phyloP scores from a whole-genome alignment of 2,329 filamentous ascomycete genomes.

The Colletotrichum gigasporum region DNA sequence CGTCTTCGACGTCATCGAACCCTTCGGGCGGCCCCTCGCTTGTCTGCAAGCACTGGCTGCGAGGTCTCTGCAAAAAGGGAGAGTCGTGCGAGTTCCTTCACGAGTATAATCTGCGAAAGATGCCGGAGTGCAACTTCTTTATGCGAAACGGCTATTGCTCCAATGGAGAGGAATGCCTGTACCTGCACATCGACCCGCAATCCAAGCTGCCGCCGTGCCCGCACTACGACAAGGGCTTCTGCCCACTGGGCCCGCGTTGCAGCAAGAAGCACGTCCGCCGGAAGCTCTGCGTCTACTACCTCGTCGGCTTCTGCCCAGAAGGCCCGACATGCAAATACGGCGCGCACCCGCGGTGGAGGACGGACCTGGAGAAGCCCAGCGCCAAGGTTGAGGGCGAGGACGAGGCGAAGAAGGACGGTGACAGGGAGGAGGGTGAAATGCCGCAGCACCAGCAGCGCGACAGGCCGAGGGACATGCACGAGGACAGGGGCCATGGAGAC shows the following conservation, averaged over 20 bases:
- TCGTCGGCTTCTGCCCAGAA: conserved; percentile 95
- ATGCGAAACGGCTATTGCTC: conserved; percentile 93
- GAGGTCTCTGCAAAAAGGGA: conserved; percentile 97
- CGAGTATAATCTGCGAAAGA: conserved; percentile 97
- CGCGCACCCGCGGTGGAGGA: conserved; percentile 84
- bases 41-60: conserved; percentile 98
- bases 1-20: conserved; percentile 52
- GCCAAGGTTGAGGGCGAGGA: conserved; percentile 75
- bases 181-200: conserved; percentile 88
- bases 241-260: conserved; percentile 87
- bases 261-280: conserved; percentile 89
- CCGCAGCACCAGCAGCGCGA: conserved; percentile 41
- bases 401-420: conserved; percentile 61
- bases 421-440: conserved; percentile 55
- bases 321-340: conserved; percentile 78
- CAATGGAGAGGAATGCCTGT: conserved; percentile 96
- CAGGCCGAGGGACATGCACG: conserved; percentile 47
- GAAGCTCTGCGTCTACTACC: conserved; percentile 83
- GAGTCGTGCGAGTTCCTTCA: conserved; percentile 97
- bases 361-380: conserved; percentile 78
- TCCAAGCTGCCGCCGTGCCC: conserved; percentile 83
- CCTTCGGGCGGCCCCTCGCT: conserved; percentile 71
- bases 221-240: conserved; percentile 95
- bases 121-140: conserved; percentile 99
- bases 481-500: conserved; percentile 47